phyloP scores from a whole-genome alignment of 495 filamentous ascomycete genomes.

The Xylaria castorea region DNA sequence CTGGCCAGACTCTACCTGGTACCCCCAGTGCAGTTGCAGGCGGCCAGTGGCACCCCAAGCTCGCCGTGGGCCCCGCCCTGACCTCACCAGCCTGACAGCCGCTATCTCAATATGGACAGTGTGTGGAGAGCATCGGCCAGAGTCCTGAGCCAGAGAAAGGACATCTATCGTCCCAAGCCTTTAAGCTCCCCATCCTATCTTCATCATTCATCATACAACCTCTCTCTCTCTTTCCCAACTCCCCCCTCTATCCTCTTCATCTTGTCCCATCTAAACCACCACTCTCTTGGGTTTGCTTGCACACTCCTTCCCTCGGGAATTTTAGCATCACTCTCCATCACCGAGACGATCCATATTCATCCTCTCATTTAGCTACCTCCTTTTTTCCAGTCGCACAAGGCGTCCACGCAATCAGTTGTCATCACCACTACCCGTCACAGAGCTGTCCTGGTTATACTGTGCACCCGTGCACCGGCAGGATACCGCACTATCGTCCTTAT shows the following conservation, averaged over 20 bases:
- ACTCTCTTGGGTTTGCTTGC: conserved; percentile 34
- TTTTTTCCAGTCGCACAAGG: conserved; percentile 47
- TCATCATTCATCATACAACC: conserved; percentile 34
- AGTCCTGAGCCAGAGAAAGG: conserved; percentile 18
- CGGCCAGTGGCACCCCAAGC: conserved; percentile 7
- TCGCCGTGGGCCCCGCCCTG: conserved; percentile 27
- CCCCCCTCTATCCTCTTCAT: conserved; percentile 36
- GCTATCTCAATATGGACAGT: conserved; percentile 19
- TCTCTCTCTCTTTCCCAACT: conserved; percentile 44
- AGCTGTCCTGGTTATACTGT: conserved; percentile 26
- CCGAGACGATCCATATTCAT: conserved; percentile 41
- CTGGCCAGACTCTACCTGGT: background rate
- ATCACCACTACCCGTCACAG: conserved; percentile 21
- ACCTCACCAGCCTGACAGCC: conserved; percentile 25
- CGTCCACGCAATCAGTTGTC: conserved; percentile 42
- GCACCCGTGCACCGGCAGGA: conserved; percentile 31
- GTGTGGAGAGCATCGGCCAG: conserved; percentile 19
- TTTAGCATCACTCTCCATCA: conserved; percentile 22
- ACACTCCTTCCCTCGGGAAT: conserved; percentile 43
- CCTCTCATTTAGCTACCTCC: conserved; percentile 55
- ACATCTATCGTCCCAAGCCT: conserved; percentile 41
- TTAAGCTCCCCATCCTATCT: conserved; percentile 33
- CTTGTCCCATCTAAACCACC: conserved; percentile 38
- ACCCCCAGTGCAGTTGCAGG: background rate
- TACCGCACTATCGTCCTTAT: conserved; percentile 28